Evolutionary conservation across 805 yeast genomes (phyloP), one percentile per base, ranked within the genome.

Genomic region (Lachancea quebecensis): DNA sequence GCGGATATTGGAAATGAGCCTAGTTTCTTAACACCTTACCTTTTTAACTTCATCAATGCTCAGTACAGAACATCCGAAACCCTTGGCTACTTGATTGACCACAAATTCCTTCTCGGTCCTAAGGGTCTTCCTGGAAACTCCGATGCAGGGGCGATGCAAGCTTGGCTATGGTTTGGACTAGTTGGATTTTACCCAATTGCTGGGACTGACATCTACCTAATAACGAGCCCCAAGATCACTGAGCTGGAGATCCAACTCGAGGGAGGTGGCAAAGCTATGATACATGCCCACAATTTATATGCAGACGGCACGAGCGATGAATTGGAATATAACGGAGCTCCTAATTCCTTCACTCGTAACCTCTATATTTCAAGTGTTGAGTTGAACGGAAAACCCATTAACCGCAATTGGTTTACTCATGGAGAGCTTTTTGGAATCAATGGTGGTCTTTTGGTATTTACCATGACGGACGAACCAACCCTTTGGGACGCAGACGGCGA

Each of bases 1-100:
- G 70, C 64, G 10, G 66, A 67, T 50, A 59, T 65, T 38, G 69
- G 69, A 1, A 66, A 66, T 42, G 71, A 67, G 46, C 70, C 70
- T 14, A 64, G 69, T 38, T 66, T 66, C 48, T 42, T 62, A 31
- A 65, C 70, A 1, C 67, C 69, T 1, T 66, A 54, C 48, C 48
- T 66, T 16, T 66, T 57, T 58, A 65, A 66, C 42, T 67, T 47
- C 45, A 55, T 64, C 38, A 60, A 60, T 49, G 42, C 52, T 15
- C 62, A 61, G 37, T 55, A 56, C 40, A 52, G 57, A 43, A 59
- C 65, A 0, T 65, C 61, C 2, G 69, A 59, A 42, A 54, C 62
- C 7, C 49, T 65, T 17, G 50, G 66, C 28, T 66, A 54, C 41
- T 45, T 67, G 14, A 50, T 66, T 31, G 52, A 58, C 37, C 56